Conservation (phyloP, 2,329 filamentous ascomycete genomes). For the Diaporthe destruens region DNA sequence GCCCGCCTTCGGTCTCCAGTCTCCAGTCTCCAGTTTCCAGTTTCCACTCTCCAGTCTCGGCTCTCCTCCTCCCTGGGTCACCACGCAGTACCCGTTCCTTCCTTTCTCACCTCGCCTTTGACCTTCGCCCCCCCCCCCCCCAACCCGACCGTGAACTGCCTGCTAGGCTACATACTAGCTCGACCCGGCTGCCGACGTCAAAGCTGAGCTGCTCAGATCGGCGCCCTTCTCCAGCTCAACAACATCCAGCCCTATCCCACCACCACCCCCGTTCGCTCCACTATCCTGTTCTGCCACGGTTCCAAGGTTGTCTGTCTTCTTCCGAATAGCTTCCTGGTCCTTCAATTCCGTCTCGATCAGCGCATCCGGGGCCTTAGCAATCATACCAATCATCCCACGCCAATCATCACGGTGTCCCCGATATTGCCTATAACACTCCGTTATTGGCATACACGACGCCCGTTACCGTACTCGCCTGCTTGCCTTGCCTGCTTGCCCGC, state of each 20-base stretch:
- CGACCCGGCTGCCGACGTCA: constrained; percentile 25
- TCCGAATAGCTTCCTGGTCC: constrained; percentile 36
- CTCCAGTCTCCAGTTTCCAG: constrained; percentile 23
- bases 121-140: not conserved
- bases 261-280: constrained; percentile 11
- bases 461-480: constrained; percentile 22
- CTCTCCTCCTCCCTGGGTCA: constrained; percentile 6
- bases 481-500: constrained; percentile 18
- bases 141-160: not conserved
- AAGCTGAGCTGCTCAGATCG: constrained; percentile 31
- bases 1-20: constrained; percentile 9
- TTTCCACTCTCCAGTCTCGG: constrained; percentile 9
- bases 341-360: constrained; percentile 33
- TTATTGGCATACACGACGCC: constrained; percentile 39
- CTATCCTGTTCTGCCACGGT: constrained; percentile 21
- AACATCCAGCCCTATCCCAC: constrained; percentile 27
- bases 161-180: constrained; percentile 14
- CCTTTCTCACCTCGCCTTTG: not conserved
- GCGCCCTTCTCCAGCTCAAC: constrained; percentile 29
- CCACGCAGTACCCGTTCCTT: constrained; percentile 4
- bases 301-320: constrained; percentile 27
- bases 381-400: constrained; percentile 33
- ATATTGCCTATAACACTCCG: constrained; percentile 41
- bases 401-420: constrained; percentile 42
- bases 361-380: constrained; percentile 29